Conservation (phyloP, 2,329 filamentous ascomycete species). For the Alternaria sp. region DNA sequence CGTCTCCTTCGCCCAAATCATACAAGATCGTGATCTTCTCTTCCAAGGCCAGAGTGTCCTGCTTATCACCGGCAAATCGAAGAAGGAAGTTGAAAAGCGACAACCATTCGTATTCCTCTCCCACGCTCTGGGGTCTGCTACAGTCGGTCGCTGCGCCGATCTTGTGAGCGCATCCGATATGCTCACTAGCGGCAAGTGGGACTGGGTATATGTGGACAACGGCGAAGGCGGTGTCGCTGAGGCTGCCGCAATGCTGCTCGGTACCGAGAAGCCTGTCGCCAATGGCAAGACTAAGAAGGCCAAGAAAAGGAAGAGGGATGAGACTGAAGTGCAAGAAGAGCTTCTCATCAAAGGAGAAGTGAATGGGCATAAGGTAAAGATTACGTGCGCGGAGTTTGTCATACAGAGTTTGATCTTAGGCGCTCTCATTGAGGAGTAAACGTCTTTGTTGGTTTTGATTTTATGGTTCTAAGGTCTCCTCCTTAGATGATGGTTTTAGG, state of each 20-base stretch:
- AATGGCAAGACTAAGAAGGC: slow-evolving; percentile 34
- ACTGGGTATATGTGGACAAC: slow-evolving; percentile 82
- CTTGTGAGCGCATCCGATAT: slow-evolving; percentile 68
- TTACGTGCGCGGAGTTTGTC: slow-evolving; percentile 84
- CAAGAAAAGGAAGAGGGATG: slow-evolving; percentile 52
- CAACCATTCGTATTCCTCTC: slow-evolving; percentile 81
- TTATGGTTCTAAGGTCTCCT: background rate
- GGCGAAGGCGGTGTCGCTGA: slow-evolving; percentile 64
- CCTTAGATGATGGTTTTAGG: background rate
- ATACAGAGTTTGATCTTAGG: slow-evolving; percentile 93
- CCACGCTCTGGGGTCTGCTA: slow-evolving; percentile 74
- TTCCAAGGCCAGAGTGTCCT: slow-evolving; percentile 71
- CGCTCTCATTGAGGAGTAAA: slow-evolving; percentile 69
- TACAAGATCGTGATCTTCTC: slow-evolving; percentile 61
- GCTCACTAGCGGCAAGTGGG: slow-evolving; percentile 67
- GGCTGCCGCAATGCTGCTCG: slow-evolving; percentile 60
- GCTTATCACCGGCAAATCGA: slow-evolving; percentile 70
- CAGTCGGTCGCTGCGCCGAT: slow-evolving; percentile 69
- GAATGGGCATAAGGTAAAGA: slow-evolving; percentile 62
- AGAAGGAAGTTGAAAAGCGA: slow-evolving; percentile 67
- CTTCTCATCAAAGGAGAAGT: slow-evolving; percentile 41
- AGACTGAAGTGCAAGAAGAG: slow-evolving; percentile 26
- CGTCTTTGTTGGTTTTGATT: background rate
- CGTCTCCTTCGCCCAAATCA: slow-evolving; percentile 32
- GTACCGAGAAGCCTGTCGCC: slow-evolving; percentile 17